These are phyloP conservation scores for Termitomyces sp. DNA, from an alignment of 768 basidiomycete species.

Conservation along the genomic window DNA sequence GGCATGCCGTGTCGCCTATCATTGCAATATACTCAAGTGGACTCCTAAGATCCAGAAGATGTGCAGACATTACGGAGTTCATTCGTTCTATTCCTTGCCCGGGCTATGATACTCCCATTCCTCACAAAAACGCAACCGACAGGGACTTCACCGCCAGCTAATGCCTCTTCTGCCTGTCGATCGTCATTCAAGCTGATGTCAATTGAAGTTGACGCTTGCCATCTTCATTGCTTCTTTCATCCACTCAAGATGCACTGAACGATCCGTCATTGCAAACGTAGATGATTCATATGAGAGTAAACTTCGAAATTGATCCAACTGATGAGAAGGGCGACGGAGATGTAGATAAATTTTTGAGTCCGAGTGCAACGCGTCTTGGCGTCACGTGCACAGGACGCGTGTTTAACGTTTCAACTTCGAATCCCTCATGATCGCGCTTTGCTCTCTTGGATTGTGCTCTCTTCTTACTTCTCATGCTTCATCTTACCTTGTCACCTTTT, in stretches of 20 bases:
- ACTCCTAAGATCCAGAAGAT: constrained; percentile 1
- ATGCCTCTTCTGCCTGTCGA: constrained; percentile 76
- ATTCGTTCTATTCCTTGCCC: constrained; percentile 91
- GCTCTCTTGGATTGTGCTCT: too few species aligned
- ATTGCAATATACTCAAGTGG: background rate
- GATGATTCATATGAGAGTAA: background rate
- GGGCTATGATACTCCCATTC: constrained; percentile 69
- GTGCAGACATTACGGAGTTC: constrained; percentile 79
- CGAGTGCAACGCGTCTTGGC: too few species aligned
- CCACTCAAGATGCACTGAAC: constrained; percentile 45
- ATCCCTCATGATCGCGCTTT: too few species aligned
- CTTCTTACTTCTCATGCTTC: too few species aligned
- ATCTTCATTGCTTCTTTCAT: constrained; percentile 83
- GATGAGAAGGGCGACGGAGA: too few species aligned
- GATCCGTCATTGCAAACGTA: background rate
- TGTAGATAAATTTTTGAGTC: too few species aligned
- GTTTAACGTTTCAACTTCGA: too few species aligned
- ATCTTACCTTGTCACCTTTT: too few species aligned
- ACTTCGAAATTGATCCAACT: background rate
- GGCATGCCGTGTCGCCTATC: constrained; percentile 93
- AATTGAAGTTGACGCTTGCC: constrained; percentile 36
- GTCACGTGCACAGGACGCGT: too few species aligned
- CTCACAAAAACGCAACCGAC: constrained; percentile 96
- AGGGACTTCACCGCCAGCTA: constrained; percentile 83
- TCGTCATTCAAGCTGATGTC: constrained; percentile 8